These are phyloP conservation scores for Lactarius sanguifluus DNA, from an alignment of 768 basidiomycete species.

Conservation along the genomic window DNA sequence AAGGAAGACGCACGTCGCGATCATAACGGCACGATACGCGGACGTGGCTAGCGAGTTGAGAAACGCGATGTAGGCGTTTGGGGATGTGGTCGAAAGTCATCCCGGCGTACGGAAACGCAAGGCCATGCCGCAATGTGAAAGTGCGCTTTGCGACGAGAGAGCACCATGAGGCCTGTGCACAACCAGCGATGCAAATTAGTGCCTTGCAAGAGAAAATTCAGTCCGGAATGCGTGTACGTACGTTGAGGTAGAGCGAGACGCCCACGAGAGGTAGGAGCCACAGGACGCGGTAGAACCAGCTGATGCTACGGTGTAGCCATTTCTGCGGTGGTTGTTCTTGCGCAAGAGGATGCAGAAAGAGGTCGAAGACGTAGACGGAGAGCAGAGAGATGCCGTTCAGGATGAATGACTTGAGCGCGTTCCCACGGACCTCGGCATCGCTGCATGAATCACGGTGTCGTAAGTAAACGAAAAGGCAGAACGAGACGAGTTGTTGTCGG, in stretches of 20 bases:
- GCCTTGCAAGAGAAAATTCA: not conserved
- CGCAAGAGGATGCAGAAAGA: conserved; percentile 66
- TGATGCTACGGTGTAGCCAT: conserved; percentile 71
- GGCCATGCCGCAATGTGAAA: conserved; percentile 68
- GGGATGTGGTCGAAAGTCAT: conserved; percentile 47
- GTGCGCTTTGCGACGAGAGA: conserved; percentile 71
- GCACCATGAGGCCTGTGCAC: conserved; percentile 70
- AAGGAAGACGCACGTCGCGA: conserved; percentile 69
- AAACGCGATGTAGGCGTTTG: conserved; percentile 66
- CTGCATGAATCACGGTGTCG: conserved; percentile 39
- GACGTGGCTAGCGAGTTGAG: conserved; percentile 75
- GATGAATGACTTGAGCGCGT: conserved; percentile 71
- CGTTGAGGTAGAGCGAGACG: conserved; percentile 78
- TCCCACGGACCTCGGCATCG: conserved; percentile 72
- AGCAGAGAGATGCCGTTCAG: conserved; percentile 69
- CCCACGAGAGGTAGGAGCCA: conserved; percentile 82
- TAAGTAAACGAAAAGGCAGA: conserved; percentile 17
- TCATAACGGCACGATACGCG: conserved; percentile 80
- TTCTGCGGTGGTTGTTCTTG: conserved; percentile 57
- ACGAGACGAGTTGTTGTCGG: not conserved
- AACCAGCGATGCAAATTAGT: not conserved
- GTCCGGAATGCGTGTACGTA: conserved; percentile 38
- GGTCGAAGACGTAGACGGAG: conserved; percentile 76
- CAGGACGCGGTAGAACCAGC: conserved; percentile 72
- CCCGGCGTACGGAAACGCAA: conserved; percentile 37